Evolutionary conservation across 2,329 filamentous ascomycete species (phyloP).

Genomic region (Clonostachys rhizophaga): DNA sequence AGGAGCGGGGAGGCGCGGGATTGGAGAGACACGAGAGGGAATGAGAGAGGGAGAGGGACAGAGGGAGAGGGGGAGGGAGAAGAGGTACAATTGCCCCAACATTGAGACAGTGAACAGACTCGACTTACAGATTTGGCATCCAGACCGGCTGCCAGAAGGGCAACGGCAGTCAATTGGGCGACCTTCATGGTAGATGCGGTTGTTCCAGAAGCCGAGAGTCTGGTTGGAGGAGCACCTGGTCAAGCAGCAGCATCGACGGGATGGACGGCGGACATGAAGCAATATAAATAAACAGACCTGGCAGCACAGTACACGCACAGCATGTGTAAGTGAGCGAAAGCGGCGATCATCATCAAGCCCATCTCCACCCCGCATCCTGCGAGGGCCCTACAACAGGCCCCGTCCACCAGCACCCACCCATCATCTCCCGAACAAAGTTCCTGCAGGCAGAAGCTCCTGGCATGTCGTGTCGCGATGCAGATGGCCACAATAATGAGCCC

Average conservation of each 20-base stretch:
- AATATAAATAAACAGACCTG: background rate
- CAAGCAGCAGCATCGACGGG: background rate
- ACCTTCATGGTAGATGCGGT: constrained; percentile 22
- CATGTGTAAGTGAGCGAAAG: background rate
- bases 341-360: background rate
- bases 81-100: too few relatives aligned
- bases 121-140: constrained; percentile 8
- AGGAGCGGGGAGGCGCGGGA: too few relatives aligned
- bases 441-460: too few relatives aligned
- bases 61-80: too few relatives aligned
- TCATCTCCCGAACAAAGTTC: too few relatives aligned
- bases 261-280: background rate
- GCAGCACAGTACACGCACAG: background rate
- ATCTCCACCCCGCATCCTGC: background rate
- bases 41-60: too few relatives aligned
- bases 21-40: too few relatives aligned
- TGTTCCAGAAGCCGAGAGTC: background rate
- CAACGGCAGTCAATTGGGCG: constrained; percentile 18
- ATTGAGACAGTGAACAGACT: too few relatives aligned
- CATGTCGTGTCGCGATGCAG: too few relatives aligned
- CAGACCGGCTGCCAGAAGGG: constrained; percentile 19
- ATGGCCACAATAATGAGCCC: too few relatives aligned
- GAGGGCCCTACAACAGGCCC: too few relatives aligned
- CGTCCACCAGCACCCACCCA: too few relatives aligned
- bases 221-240: constrained; percentile 2